phyloP scores from a whole-genome alignment of 2,329 filamentous ascomycete species.

The Penicillium oxalicum region DNA sequence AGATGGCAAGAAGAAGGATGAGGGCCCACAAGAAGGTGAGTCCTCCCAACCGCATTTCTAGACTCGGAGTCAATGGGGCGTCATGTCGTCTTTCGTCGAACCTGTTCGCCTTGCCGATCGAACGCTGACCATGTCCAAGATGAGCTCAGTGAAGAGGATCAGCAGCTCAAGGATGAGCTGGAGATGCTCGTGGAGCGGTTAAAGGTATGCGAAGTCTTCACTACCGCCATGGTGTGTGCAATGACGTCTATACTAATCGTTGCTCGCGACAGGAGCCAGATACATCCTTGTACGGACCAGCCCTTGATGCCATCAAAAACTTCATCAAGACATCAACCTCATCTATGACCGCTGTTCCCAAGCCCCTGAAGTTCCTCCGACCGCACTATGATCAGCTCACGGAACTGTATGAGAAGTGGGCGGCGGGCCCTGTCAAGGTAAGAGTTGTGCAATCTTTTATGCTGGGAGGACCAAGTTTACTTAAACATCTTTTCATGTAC shows the following conservation, averaged over 20 bases:
- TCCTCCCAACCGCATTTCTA: conserved; percentile 9
- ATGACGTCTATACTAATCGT: conserved; percentile 24
- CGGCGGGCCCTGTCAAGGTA: conserved; percentile 77
- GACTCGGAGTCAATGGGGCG: conserved; percentile 5
- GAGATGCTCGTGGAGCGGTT: conserved; percentile 97
- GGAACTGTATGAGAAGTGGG: conserved; percentile 85
- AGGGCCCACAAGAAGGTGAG: conserved; percentile 58
- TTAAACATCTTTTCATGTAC: conserved; percentile 5
- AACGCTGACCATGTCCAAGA: conserved; percentile 50
- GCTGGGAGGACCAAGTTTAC: neutral
- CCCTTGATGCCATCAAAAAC: conserved; percentile 92
- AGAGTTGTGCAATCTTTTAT: conserved; percentile 7
- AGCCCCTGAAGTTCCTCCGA: conserved; percentile 94
- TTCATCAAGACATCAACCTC: conserved; percentile 99
- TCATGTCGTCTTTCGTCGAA: conserved; percentile 5
- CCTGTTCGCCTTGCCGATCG: conserved; percentile 23
- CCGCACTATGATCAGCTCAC: conserved; percentile 90
- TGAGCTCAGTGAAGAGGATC: conserved; percentile 95
- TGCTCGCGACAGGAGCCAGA: conserved; percentile 64
- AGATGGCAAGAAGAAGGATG: conserved; percentile 70
- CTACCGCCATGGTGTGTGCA: conserved; percentile 5
- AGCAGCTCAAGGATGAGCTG: conserved; percentile 95
- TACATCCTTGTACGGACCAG: conserved; percentile 78
- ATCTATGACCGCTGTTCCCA: conserved; percentile 98
- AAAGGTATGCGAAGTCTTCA: conserved; percentile 53